A percentile compares a stretch with the other conserved stretches of the same genome.
These are phyloP conservation scores for Hippophae tibetana DNA, from an alignment of 306 rosid genomes.

Conservation along the genomic window DNA sequence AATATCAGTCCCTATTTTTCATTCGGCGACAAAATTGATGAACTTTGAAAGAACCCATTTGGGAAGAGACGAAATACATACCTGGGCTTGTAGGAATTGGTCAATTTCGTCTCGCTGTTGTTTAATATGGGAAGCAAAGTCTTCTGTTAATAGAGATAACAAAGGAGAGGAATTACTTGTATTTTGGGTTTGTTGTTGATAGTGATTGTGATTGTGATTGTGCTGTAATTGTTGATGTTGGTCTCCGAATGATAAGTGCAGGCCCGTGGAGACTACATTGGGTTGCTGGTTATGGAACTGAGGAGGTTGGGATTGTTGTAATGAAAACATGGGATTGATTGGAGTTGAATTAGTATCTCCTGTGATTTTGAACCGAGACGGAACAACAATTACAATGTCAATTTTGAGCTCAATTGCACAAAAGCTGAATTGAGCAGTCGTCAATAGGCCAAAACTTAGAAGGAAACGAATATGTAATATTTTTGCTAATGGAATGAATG, in stretches of 20 bases:
- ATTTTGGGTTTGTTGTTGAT: conserved; percentile 29
- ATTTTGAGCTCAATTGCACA: too few species aligned
- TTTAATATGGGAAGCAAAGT: conserved; percentile 52
- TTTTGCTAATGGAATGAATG: too few species aligned
- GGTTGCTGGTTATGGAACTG: conserved; percentile 60
- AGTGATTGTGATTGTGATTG: conserved; percentile 11
- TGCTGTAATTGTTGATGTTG: conserved; percentile 31
- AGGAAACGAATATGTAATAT: too few species aligned
- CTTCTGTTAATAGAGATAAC: conserved; percentile 44
- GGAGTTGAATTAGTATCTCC: conserved; percentile 33
- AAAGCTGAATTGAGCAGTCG: conserved; percentile 2
- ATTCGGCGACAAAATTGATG: background rate
- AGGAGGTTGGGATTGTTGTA: conserved; percentile 43
- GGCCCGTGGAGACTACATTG: conserved; percentile 84
- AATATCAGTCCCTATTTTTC: background rate
- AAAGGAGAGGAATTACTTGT: conserved; percentile 35
- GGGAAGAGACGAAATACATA: conserved; percentile 15
- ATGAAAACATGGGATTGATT: conserved; percentile 35
- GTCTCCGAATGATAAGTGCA: conserved; percentile 62
- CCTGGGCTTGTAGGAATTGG: conserved; percentile 71
- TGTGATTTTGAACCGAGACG: background rate
- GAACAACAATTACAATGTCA: too few species aligned
- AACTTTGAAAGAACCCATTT: conserved; percentile 2
- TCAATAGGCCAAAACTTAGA: background rate
- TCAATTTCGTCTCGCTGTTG: conserved; percentile 66